Base-by-base conservation (phyloP, 352 stramenopile species). In the Globisporangium sylvaticum region DNA sequence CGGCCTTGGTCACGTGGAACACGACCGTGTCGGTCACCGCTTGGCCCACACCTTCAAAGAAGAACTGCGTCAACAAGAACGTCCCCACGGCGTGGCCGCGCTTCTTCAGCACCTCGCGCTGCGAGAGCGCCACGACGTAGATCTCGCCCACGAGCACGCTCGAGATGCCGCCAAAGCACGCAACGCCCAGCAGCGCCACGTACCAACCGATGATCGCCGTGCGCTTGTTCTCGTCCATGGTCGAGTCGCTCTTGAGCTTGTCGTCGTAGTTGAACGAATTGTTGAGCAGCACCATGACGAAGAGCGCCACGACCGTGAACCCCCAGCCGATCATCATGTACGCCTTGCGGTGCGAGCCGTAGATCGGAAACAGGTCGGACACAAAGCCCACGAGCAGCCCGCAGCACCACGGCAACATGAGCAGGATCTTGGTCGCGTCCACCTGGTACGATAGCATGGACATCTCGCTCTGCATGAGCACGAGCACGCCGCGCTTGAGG, bases 101-200 rank as follows among this genome's bases (percentile, higher is more conserved):
- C 3, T 63, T 42, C 12, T 67, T 73, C 22, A 80, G 62, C 0
- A 68, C 58, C 39, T 84, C 72, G 22, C 70, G 69, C 46, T 77
- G 70, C 57, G 69, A 77, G 60, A 80, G 72, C 44, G 74, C 76
- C 12, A 87, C 64, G n/a, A 84, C 68, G 63, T 83, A 83, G 15
- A 72, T 76, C 60, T 84, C 64, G 2, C 67, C 74, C 18, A 84
- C 73, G 29, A 82, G 58, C 15, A 83, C 59, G 10, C 69, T 74
- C n/a, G 76, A 58, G 22, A 84, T 84, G 15, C 68, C 76, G 3
- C 78, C 78, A 48, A 84, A 86, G 62, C 76, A 84, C 32, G 76
- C 68, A 37, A 76, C 15, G 44, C 73, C 73, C 0, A 86, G 68
- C 25, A 82, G 64, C 8, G 74, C 18, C 42, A 86, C 72, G 48